Evolutionary conservation across 176 grass and related monocot genomes (phyloP).

Genomic region (Cenchrus fungigraminus): DNA sequence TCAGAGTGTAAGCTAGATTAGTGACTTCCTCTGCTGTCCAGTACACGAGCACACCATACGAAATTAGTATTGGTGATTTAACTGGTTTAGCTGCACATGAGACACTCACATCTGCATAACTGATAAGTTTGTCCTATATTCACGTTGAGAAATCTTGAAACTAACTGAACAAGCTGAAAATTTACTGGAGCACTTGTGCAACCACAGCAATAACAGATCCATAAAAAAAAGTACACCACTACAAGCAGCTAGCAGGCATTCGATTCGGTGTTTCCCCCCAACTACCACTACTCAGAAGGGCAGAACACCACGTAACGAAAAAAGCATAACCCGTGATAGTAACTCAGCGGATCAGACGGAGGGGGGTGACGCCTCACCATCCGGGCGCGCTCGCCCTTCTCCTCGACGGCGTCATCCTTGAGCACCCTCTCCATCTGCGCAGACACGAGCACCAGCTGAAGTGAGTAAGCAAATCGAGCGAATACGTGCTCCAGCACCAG

Average conservation of each 20-base stretch:
- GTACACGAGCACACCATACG: neutral
- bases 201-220: neutral
- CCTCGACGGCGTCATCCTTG: constrained; percentile 58
- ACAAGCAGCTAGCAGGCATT: neutral
- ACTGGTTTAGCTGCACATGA: neutral
- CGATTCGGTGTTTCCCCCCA: neutral
- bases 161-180: neutral
- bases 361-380: constrained; percentile 34
- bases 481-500: neutral
- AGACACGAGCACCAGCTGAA: neutral
- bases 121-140: neutral
- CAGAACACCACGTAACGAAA: neutral
- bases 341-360: neutral
- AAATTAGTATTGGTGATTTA: neutral
- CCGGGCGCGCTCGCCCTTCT: constrained; percentile 57
- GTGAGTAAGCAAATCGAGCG: neutral
- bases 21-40: neutral
- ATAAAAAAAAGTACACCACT: neutral
- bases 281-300: neutral
- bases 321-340: neutral
- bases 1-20: neutral
- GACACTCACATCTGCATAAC: neutral
- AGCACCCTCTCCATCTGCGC: constrained; percentile 52
- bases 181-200: neutral
- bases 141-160: too few species aligned